A percentile compares a stretch with the other conserved stretches of the same genome.
These are phyloP conservation scores for Suhomyces bokatorum DNA, from an alignment of 1,139 yeast species.

Conservation along the genomic window DNA sequence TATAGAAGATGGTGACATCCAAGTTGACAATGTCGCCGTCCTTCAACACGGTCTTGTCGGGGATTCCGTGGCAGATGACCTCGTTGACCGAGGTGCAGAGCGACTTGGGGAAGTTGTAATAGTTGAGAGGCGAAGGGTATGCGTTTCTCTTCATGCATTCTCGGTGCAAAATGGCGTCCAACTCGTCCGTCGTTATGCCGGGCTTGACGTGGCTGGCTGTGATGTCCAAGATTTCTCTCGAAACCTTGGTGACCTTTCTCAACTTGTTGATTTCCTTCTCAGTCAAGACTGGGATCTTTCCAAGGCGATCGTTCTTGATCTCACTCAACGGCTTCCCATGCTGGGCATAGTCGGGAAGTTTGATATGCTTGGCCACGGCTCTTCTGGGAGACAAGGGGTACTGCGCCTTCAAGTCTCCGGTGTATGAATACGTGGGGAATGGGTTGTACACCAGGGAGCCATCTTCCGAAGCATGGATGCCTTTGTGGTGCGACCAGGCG, in stretches of 20 bases:
- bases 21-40: slow-evolving; percentile 95
- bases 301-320: slow-evolving; percentile 67
- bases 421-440: slow-evolving; percentile 72
- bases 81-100: slow-evolving; percentile 94
- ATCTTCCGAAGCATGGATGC: slow-evolving; percentile 47
- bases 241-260: slow-evolving; percentile 70
- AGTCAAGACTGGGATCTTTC: slow-evolving; percentile 60
- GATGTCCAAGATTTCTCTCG: slow-evolving; percentile 82
- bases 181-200: slow-evolving; percentile 91
- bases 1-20: slow-evolving; percentile 81
- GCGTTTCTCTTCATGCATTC: slow-evolving; percentile 89
- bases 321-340: slow-evolving; percentile 82
- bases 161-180: slow-evolving; percentile 81
- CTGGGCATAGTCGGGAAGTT: slow-evolving; percentile 79
- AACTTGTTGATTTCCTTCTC: slow-evolving; percentile 72
- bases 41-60: slow-evolving; percentile 79
- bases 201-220: slow-evolving; percentile 84
- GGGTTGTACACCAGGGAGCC: slow-evolving; percentile 69
- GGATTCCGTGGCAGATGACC: slow-evolving; percentile 96
- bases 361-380: slow-evolving; percentile 68
- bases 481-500: slow-evolving; percentile 63
- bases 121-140: slow-evolving; percentile 94
- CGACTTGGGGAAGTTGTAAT: slow-evolving; percentile 91
- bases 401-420: slow-evolving; percentile 73
- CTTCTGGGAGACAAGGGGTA: slow-evolving; percentile 82